Conservation (phyloP, 2,329 filamentous ascomycete genomes). For the Aspergillus vadensis region DNA sequence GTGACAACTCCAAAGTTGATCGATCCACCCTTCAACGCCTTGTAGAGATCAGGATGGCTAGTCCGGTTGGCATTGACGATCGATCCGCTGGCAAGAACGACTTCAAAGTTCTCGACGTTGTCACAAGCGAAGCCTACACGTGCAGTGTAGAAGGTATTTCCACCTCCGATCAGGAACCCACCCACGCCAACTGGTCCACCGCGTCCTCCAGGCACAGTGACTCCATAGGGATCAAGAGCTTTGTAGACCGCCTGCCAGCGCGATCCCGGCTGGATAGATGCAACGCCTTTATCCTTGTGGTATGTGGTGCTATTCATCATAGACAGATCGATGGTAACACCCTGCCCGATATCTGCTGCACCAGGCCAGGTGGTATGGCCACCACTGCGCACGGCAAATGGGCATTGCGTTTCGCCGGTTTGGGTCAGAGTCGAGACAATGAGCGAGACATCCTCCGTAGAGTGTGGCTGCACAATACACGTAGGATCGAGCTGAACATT, state of each 20-base stretch:
- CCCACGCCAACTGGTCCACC: constrained; percentile 25
- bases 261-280: constrained; percentile 21
- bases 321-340: constrained; percentile 47
- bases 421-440: constrained; percentile 21
- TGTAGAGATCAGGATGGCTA: constrained; percentile 54
- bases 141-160: constrained; percentile 53
- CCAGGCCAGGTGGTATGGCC: constrained; percentile 47
- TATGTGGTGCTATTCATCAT: constrained; percentile 25
- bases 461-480: constrained; percentile 29
- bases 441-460: constrained; percentile 25
- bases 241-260: constrained; percentile 25
- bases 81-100: constrained; percentile 55
- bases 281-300: constrained; percentile 14
- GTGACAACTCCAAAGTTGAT: constrained; percentile 55
- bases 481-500: constrained; percentile 26
- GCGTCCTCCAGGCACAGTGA: constrained; percentile 26
- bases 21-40: constrained; percentile 58
- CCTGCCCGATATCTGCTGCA: constrained; percentile 44
- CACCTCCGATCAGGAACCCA: constrained; percentile 32
- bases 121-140: constrained; percentile 54
- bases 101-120: constrained; percentile 52
- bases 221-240: constrained; percentile 15
- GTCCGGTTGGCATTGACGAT: constrained; percentile 50
- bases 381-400: constrained; percentile 44
- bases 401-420: constrained; percentile 14